Evolutionary conservation across 805 yeast genomes (phyloP).

Genomic region (Candida palmyrensis): DNA sequence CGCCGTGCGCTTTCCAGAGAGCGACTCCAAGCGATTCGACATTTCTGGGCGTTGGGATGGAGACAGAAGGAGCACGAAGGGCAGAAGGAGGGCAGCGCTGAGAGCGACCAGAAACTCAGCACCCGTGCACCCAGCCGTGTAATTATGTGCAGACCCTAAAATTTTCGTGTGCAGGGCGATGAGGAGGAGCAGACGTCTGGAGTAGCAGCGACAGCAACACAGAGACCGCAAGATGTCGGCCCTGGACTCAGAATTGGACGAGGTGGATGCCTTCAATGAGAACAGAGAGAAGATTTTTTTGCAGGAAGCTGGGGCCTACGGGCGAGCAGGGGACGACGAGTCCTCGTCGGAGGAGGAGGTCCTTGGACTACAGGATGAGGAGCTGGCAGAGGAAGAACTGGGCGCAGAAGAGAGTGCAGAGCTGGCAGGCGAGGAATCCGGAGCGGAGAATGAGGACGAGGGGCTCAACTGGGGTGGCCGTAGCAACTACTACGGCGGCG

Average conservation of each 20-base stretch:
- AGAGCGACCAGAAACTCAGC: no score
- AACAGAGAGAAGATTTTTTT: constrained; percentile 53
- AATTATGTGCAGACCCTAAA: no score
- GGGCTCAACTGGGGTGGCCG: constrained; percentile 39
- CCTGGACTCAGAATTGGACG: constrained; percentile 46
- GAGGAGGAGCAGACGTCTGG: no score
- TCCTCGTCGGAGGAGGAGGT: constrained; percentile 56
- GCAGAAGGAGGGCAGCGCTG: no score
- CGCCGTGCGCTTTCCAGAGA: constrained; percentile 21
- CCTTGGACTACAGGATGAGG: constrained; percentile 29
- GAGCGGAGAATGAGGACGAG: constrained; percentile 21
- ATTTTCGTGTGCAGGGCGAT: no score
- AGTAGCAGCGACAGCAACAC: constrained; percentile 7
- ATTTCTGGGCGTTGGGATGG: no score
- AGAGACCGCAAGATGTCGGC: not conserved
- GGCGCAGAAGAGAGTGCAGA: constrained; percentile 49
- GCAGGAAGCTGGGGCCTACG: constrained; percentile 49
- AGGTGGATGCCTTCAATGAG: constrained; percentile 64
- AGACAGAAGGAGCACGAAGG: no score
- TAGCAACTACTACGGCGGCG: constrained; percentile 55
- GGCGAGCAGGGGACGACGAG: constrained; percentile 19
- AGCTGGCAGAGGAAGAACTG: constrained; percentile 34
- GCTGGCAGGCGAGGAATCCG: constrained; percentile 15
- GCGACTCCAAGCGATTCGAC: constrained; percentile 40
- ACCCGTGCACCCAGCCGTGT: no score